Evolutionary conservation across 768 basidiomycete species (phyloP).

Genomic region (Arthromyces matolae): DNA sequence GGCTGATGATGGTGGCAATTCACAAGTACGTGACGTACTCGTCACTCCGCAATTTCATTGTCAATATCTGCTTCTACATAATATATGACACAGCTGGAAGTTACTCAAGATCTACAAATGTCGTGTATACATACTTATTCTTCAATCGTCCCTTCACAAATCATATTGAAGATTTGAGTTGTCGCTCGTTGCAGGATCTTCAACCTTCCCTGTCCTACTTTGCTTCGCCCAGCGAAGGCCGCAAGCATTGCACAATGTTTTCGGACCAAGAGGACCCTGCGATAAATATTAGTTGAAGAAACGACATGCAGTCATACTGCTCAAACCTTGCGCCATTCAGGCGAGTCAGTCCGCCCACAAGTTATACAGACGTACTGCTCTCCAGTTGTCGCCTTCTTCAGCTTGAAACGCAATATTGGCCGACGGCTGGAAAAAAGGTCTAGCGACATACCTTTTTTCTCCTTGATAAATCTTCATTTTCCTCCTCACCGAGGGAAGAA

Average conservation of each 20-base stretch:
- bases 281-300: conserved; percentile 6
- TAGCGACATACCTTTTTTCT: conserved; percentile 65
- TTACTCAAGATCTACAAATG: not conserved
- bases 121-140: not conserved
- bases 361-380: conserved; percentile 87
- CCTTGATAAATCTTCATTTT: conserved; percentile 46
- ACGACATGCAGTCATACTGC: not conserved
- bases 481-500: conserved; percentile 34
- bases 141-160: not conserved
- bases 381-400: conserved; percentile 43
- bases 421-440: not conserved
- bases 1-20: conserved; percentile 1
- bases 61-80: no score
- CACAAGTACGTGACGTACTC: not conserved
- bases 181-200: conserved; percentile 28
- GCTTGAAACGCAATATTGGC: conserved; percentile 20
- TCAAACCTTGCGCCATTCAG: conserved; percentile 90
- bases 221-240: conserved; percentile 91
- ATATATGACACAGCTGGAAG: no score
- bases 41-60: not conserved
- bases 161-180: conserved; percentile 7
- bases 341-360: conserved; percentile 93
- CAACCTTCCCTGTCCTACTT: conserved; percentile 31
- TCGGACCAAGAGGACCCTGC: conserved; percentile 90
- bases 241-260: conserved; percentile 97